Evolutionary conservation across 768 basidiomycete genomes (phyloP).

Genomic region (Tremella mesenterica): DNA sequence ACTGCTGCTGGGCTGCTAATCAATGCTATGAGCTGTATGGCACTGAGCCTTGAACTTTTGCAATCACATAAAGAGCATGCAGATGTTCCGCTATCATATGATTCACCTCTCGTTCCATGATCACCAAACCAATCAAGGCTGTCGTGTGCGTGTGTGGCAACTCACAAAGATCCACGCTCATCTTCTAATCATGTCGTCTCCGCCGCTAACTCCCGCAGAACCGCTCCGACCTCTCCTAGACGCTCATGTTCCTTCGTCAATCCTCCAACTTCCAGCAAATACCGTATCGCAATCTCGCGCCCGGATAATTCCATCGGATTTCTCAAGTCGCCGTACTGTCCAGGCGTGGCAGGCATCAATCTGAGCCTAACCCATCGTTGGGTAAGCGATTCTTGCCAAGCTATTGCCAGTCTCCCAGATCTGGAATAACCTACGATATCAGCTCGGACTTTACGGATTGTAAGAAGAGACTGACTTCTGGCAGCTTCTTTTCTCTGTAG

Average conservation of each 20-base stretch:
- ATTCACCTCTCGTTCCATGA: too few species aligned
- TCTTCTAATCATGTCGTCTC: too few species aligned
- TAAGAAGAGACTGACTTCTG: conserved; percentile 12
- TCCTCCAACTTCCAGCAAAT: conserved; percentile 15
- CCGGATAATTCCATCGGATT: conserved; percentile 13
- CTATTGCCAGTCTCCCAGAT: conserved; percentile 12
- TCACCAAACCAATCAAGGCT: too few species aligned
- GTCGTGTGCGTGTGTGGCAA: too few species aligned
- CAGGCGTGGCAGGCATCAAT: conserved; percentile 6
- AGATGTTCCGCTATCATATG: too few species aligned
- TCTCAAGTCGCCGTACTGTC: conserved; percentile 2
- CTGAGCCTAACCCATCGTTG: conserved; percentile 23
- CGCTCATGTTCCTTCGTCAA: too few species aligned
- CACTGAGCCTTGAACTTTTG: too few species aligned
- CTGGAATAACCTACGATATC: conserved; percentile 12
- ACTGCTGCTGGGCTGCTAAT: too few species aligned
- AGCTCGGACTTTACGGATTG: neutral
- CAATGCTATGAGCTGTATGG: too few species aligned
- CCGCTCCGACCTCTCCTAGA: neutral
- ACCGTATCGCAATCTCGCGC: conserved; percentile 11
- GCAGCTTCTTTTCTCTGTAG: conserved; percentile 19
- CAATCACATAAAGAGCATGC: too few species aligned
- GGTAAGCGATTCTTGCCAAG: conserved; percentile 13
- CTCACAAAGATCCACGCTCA: too few species aligned
- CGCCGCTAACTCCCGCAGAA: neutral